phyloP scores from a whole-genome alignment of 805 yeast genomes.

The Brettanomyces naardenensis region DNA sequence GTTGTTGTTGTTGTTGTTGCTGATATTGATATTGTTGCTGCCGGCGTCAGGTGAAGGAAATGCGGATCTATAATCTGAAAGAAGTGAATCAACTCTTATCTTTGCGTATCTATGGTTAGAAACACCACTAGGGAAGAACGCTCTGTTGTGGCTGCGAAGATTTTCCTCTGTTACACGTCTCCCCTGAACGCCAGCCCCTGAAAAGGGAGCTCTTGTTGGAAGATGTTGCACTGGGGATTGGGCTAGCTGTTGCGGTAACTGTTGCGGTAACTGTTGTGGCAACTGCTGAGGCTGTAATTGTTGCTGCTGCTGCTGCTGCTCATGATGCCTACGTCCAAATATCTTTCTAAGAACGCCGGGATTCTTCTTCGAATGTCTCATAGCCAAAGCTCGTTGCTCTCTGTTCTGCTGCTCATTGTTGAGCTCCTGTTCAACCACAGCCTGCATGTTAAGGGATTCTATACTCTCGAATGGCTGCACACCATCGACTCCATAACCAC shows the following conservation, averaged over 20 bases:
- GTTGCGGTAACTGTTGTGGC: conserved; percentile 5
- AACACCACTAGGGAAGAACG: background rate
- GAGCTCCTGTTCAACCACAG: conserved; percentile 1
- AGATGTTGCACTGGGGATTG: conserved; percentile 1
- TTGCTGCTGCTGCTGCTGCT: conserved; percentile 3
- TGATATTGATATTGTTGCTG: background rate
- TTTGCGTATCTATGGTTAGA: conserved; percentile 4
- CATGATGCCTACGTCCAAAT: conserved; percentile 9
- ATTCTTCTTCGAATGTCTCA: conserved; percentile 2
- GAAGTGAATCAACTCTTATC: conserved; percentile 11
- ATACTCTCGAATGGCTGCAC: conserved; percentile 1
- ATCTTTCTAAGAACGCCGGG: conserved; percentile 10
- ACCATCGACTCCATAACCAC: conserved; percentile 19
- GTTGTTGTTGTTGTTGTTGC: background rate
- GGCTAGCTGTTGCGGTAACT: conserved; percentile 6
- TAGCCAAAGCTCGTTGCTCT: background rate
- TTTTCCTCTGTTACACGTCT: conserved; percentile 2
- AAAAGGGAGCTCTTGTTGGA: background rate
- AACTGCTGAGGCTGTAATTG: conserved; percentile 5
- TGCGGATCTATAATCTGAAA: conserved; percentile 17
- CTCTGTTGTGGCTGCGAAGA: conserved; percentile 4
- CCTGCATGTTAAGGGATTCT: conserved; percentile 1
- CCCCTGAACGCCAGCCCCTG: background rate
- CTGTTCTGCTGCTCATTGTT: background rate
- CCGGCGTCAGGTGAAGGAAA: conserved; percentile 18